Conservation (phyloP, 257 asterid genomes). For the Hygrophila difformis region DNA sequence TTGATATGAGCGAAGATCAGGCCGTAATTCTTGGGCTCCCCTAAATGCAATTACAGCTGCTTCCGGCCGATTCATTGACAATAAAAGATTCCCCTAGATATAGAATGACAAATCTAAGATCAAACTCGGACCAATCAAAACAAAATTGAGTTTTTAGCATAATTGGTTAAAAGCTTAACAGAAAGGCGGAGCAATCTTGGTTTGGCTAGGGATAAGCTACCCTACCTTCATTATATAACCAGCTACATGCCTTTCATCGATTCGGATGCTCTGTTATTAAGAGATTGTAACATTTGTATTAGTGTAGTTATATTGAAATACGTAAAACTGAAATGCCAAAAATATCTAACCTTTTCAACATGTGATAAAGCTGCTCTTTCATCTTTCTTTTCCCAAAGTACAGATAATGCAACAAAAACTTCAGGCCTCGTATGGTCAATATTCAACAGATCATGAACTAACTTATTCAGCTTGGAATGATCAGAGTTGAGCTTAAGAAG, state of each 20-base stretch:
- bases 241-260: conserved; percentile 87
- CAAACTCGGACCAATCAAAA: not conserved
- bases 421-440: conserved; percentile 89
- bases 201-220: conserved; percentile 5
- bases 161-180: not conserved
- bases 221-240: conserved; percentile 91
- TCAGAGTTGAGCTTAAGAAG: conserved; percentile 85
- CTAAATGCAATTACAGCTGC: conserved; percentile 76
- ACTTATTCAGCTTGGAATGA: conserved; percentile 59
- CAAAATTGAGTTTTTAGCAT: not conserved
- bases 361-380: conserved; percentile 78
- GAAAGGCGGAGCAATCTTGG: conserved; percentile 1
- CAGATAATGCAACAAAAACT: conserved; percentile 87
- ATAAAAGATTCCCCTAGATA: conserved; percentile 78
- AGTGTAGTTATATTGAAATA: conserved; percentile 12
- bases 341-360: conserved; percentile 68
- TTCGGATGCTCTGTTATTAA: conserved; percentile 69
- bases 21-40: conserved; percentile 87
- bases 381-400: conserved; percentile 91
- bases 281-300: too few species aligned
- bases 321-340: conserved; percentile 13
- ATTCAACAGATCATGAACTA: conserved; percentile 76
- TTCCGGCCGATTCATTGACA: conserved; percentile 87
- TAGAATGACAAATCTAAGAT: conserved; percentile 8
- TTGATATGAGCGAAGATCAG: conserved; percentile 98